Evolutionary conservation across 1,139 yeast genomes (phyloP).

Genomic region (Yamadazyma dendronema): DNA sequence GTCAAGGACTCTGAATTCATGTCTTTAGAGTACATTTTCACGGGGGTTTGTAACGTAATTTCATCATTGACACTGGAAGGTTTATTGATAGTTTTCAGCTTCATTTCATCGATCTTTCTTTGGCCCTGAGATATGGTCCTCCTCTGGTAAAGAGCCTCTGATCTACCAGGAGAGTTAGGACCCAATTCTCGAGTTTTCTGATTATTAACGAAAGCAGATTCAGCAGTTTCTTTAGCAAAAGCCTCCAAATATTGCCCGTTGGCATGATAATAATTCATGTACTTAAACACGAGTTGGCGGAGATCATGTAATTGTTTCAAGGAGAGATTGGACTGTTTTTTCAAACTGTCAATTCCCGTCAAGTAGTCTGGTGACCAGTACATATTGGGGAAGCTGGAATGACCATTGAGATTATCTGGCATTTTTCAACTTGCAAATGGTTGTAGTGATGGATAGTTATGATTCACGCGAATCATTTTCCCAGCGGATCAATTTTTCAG

Average conservation of each 20-base stretch:
- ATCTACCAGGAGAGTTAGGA: neutral
- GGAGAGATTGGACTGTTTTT: slow-evolving; percentile 32
- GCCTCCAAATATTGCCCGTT: slow-evolving; percentile 34
- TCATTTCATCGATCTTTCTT: slow-evolving; percentile 7
- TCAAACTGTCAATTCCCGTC: slow-evolving; percentile 34
- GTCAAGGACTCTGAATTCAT: slow-evolving; percentile 24
- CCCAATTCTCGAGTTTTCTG: neutral
- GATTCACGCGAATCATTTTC: neutral
- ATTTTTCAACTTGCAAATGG: neutral
- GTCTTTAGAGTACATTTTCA: slow-evolving; percentile 16
- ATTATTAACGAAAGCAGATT: neutral
- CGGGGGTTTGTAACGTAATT: slow-evolving; percentile 15
- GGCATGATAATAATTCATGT: slow-evolving; percentile 37
- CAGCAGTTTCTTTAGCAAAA: slow-evolving; percentile 6
- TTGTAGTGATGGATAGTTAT: neutral
- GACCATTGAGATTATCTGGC: neutral
- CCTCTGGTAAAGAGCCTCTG: slow-evolving; percentile 4
- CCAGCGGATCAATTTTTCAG: too few species aligned
- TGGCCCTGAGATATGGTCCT: slow-evolving; percentile 14
- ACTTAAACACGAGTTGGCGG: slow-evolving; percentile 37
- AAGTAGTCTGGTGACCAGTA: slow-evolving; percentile 48
- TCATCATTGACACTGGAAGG: neutral
- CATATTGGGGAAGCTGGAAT: slow-evolving; percentile 10
- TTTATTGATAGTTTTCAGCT: neutral
- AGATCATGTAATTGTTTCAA: slow-evolving; percentile 43